phyloP scores from a whole-genome alignment of 2,329 filamentous ascomycete species.

The Trichothecium sympodiale region DNA sequence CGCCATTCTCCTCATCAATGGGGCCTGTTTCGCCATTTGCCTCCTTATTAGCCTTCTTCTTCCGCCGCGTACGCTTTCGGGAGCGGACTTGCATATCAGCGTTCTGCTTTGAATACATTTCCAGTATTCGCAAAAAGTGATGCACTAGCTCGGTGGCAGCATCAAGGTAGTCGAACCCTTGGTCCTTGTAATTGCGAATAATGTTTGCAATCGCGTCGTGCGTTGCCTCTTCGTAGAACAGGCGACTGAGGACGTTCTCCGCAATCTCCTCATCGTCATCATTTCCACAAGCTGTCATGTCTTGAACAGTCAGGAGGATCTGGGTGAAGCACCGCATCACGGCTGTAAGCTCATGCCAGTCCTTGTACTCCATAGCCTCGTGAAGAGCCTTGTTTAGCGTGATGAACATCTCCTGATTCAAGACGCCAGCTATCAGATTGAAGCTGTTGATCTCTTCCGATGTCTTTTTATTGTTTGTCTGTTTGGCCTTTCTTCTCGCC shows the following conservation, averaged over 20 bases:
- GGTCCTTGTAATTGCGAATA: constrained; percentile 78
- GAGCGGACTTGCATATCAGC: constrained; percentile 87
- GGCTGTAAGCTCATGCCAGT: constrained; percentile 77
- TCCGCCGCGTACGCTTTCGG: constrained; percentile 59
- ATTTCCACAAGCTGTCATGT: constrained; percentile 73
- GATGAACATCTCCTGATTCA: constrained; percentile 93
- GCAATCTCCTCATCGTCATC: constrained; percentile 98
- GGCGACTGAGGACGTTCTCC: constrained; percentile 88
- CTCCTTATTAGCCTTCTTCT: constrained; percentile 44
- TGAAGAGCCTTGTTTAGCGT: constrained; percentile 77
- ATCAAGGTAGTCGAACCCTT: constrained; percentile 88
- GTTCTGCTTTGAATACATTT: constrained; percentile 91
- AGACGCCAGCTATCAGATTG: constrained; percentile 74
- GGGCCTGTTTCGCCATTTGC: constrained; percentile 26
- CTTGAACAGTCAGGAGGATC: constrained; percentile 82
- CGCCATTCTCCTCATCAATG: constrained; percentile 54
- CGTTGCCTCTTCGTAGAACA: constrained; percentile 97
- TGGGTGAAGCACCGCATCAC: constrained; percentile 93
- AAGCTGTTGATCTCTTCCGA: constrained; percentile 60
- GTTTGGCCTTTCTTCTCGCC: constrained; percentile 51
- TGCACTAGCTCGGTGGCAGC: constrained; percentile 83
- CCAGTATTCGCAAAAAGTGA: constrained; percentile 83
- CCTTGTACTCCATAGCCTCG: constrained; percentile 66
- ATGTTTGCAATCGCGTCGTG: constrained; percentile 80
- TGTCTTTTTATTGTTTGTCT: constrained; percentile 32